phyloP scores from a whole-genome alignment of 1,284 basidiomycete genomes.

The Rhodotorula sp. region DNA sequence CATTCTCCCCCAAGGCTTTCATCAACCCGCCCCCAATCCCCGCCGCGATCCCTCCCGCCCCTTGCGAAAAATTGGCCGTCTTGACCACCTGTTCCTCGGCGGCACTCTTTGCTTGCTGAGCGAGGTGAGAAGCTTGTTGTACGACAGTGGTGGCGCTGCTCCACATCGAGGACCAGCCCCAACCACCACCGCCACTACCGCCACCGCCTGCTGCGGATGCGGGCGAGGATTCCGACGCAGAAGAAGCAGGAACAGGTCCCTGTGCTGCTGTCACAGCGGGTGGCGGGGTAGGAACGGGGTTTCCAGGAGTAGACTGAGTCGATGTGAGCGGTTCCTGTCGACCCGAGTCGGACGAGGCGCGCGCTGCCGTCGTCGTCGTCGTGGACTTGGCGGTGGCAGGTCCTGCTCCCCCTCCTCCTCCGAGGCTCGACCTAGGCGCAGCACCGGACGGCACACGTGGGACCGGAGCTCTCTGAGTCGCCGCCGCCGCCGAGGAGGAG shows the following conservation, averaged over 20 bases:
- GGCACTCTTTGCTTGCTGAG: conserved; percentile 80
- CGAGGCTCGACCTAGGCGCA: no score
- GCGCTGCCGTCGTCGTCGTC: background rate
- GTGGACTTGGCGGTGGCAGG: background rate
- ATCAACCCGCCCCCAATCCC: conserved; percentile 54
- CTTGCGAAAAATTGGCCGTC: conserved; percentile 32
- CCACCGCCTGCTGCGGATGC: conserved; percentile 3
- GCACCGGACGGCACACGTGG: no score
- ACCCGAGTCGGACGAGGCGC: background rate
- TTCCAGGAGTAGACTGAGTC: background rate
- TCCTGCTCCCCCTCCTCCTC: no score
- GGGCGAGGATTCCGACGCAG: background rate
- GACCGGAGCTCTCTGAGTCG: no score
- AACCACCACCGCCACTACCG: conserved; percentile 26
- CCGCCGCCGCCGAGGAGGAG: no score
- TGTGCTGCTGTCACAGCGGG: background rate
- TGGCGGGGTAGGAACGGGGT: background rate
- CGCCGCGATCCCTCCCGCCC: conserved; percentile 6
- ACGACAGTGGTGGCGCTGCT: conserved; percentile 78
- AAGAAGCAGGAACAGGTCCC: background rate
- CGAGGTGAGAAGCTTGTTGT: conserved; percentile 77
- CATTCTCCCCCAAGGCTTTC: conserved; percentile 54
- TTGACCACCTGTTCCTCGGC: conserved; percentile 67
- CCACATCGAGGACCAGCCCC: conserved; percentile 76
- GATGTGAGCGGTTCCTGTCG: background rate